phyloP scores from a whole-genome alignment of 2,329 filamentous ascomycete species.

The Colletotrichum cordylinicola region DNA sequence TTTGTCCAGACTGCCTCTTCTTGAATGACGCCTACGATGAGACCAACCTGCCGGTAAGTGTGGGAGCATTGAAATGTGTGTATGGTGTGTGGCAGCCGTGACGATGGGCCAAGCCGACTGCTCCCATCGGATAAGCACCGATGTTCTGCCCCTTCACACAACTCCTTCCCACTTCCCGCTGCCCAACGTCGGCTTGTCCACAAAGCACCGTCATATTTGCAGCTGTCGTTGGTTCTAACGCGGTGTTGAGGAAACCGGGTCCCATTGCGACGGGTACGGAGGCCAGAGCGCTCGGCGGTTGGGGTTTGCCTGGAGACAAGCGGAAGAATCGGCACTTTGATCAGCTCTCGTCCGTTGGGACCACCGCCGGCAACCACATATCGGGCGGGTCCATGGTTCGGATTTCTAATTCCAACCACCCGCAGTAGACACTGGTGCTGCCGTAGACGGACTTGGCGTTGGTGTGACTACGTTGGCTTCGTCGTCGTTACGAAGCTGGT shows the following conservation, averaged over 20 bases:
- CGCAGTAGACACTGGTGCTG: background rate
- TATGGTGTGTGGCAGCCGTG: background rate
- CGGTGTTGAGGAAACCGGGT: background rate
- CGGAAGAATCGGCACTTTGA: slow-evolving; percentile 1
- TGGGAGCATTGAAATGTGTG: background rate
- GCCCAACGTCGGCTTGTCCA: background rate
- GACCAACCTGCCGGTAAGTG: background rate
- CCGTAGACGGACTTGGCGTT: background rate
- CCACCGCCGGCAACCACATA: background rate
- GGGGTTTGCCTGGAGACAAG: background rate
- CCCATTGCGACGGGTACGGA: background rate
- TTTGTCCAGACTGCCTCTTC: background rate
- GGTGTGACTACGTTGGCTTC: background rate
- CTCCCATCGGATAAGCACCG: slow-evolving; percentile 10
- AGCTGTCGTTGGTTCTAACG: background rate
- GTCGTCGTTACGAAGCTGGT: background rate
- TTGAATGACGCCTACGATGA: slow-evolving; percentile 3
- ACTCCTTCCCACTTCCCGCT: background rate
- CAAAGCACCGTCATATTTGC: background rate
- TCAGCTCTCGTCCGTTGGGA: background rate
- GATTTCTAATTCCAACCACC: background rate
- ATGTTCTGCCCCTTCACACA: background rate
- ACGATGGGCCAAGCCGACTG: background rate
- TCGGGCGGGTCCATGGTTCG: background rate
- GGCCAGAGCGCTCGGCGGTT: background rate